A percentile compares a stretch with the other conserved stretches of the same genome.
Evolutionary conservation across 108 stramenopile genomes (phyloP).

Genomic region (Cyclotella distinguenda): DNA sequence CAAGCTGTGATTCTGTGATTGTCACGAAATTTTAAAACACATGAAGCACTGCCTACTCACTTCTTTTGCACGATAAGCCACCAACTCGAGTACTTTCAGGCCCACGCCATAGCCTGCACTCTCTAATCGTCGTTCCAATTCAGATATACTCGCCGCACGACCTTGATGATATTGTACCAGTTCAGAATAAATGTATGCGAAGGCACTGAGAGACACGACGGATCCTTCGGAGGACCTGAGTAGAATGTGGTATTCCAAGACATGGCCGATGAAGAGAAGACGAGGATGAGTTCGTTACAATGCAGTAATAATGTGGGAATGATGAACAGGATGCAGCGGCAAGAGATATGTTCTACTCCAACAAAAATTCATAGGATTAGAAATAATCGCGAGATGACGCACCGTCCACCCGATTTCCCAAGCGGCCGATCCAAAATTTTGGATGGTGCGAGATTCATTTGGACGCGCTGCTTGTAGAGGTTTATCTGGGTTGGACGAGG

Average conservation of each 20-base stretch:
- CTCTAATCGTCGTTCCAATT: conserved; percentile 90
- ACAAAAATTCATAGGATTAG: background rate
- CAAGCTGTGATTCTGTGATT: no score
- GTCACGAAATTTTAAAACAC: no score
- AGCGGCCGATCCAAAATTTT: conserved; percentile 72
- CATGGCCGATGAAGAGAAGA: background rate
- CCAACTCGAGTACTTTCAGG: conserved; percentile 87
- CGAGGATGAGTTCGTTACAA: no score
- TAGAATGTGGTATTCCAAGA: background rate
- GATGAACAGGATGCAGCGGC: background rate
- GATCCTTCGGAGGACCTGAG: conserved; percentile 35
- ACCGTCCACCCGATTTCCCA: conserved; percentile 62
- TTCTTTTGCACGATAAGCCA: conserved; percentile 79
- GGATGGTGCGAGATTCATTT: conserved; percentile 5
- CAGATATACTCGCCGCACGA: conserved; percentile 85
- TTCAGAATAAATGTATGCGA: conserved; percentile 93
- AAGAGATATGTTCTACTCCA: background rate
- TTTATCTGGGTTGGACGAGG: no score
- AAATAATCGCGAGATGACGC: conserved; percentile 2
- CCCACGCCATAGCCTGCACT: conserved; percentile 93
- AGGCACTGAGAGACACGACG: conserved; percentile 84
- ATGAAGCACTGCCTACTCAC: no score
- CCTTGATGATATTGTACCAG: conserved; percentile 95
- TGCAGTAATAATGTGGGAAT: background rate
- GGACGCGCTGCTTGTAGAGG: no score